Evolutionary conservation across 768 basidiomycete genomes (phyloP), one percentile per base, ranked within the genome.

Genomic region (Serendipita indica): DNA sequence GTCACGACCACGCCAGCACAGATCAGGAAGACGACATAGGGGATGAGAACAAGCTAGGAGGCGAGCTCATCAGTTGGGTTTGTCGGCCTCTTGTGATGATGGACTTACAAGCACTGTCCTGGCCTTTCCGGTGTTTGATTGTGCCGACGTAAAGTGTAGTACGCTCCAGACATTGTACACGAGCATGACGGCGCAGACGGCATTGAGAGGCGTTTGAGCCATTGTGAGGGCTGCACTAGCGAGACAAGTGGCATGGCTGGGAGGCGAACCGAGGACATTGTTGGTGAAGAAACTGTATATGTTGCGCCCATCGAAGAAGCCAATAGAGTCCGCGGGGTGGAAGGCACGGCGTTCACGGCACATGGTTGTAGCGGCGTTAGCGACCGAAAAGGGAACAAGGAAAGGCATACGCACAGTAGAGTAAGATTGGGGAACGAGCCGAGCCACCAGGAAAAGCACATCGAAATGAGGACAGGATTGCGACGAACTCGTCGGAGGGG

Each of bases 131-230:
- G 20, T 25, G 7, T 16, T 32, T 4, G 49, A 54, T 6, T 28
- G 49, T 27, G 49, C 49, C 10, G 49, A 20, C 3, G 49, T 54
- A 32, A 54, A 54, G 30, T 54, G 32, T 22, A 54, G 49, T 7
- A 54, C 30, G n/a, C 49, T 54, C 49, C 49, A 54, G 49, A 54
- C 49, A 30, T 54, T 54, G 49, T 54, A 54, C 10, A 54, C 49
- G 32, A 54, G 49, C 12, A 33, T 30, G 22, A 54, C 49, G 3
- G 49, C 49, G 25, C 49, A 54, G 10, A 28, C 49, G 7, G 49
- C 49, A 33, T 54, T 54, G 32, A 54, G 49, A 7, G 49, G 49
- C 32, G 49, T 54, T 54, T 54, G 49, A 10, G 49, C 22, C 49
- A 54, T 54, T n/a, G 30, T 30, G 49, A 54, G 49, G 32, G 49